These are phyloP conservation scores for Tylopilus sp. DNA, from an alignment of 768 basidiomycete genomes.

Conservation along the genomic window DNA sequence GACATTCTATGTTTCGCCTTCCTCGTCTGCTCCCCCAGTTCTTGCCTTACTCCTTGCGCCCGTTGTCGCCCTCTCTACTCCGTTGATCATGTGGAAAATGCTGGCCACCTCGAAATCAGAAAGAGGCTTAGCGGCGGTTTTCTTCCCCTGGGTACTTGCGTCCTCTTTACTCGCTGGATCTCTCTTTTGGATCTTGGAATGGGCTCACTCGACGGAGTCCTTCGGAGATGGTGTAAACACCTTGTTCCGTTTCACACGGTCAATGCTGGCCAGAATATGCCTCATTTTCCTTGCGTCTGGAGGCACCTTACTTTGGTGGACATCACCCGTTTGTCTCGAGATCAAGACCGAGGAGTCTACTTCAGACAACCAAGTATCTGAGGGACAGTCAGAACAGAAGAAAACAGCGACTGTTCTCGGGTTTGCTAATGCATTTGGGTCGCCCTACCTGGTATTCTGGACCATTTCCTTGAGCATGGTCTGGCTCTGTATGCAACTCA, in stretches of 20 bases:
- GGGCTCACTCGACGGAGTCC: constrained; percentile 56
- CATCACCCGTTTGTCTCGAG: constrained; percentile 70
- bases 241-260: constrained; percentile 50
- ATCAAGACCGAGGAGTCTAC: constrained; percentile 37
- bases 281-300: constrained; percentile 50
- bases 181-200: constrained; percentile 80
- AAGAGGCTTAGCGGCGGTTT: constrained; percentile 62
- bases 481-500: constrained; percentile 60
- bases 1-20: constrained; percentile 81
- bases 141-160: constrained; percentile 57
- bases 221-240: constrained; percentile 40
- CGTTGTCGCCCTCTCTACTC: constrained; percentile 53
- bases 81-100: constrained; percentile 52
- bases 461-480: constrained; percentile 57
- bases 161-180: constrained; percentile 58
- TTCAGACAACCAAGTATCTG: constrained; percentile 2
- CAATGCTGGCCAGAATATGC: constrained; percentile 57
- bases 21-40: constrained; percentile 61
- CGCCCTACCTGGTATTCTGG: constrained; percentile 85
- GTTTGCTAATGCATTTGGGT: constrained; percentile 87
- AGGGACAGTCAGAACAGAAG: constrained; percentile 29
- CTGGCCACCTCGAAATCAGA: constrained; percentile 70
- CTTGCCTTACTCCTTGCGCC: constrained; percentile 56
- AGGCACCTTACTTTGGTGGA: constrained; percentile 66
- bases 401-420: constrained; percentile 65